Evolutionary conservation across 2,329 filamentous ascomycete genomes (phyloP).

Genomic region (Ilyonectria robusta): DNA sequence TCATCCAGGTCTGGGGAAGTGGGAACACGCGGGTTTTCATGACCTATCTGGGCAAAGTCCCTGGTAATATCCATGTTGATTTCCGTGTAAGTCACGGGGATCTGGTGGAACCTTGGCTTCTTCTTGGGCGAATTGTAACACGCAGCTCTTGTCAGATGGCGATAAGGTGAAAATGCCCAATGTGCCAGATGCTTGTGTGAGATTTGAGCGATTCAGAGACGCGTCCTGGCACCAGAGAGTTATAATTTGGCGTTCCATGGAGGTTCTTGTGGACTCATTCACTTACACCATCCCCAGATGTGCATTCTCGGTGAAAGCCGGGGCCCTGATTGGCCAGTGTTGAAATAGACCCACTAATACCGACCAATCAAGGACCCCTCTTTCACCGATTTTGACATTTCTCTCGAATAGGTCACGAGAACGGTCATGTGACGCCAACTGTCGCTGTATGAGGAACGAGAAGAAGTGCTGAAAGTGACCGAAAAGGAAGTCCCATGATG

Average conservation of each 20-base stretch:
- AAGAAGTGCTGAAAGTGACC: constrained; percentile 28
- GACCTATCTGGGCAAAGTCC: constrained; percentile 53
- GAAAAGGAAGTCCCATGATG: constrained; percentile 31
- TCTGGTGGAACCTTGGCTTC: constrained; percentile 59
- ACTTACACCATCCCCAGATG: constrained; percentile 57
- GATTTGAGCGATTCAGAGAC: constrained; percentile 56
- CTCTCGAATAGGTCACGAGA: constrained; percentile 32
- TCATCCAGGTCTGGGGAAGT: constrained; percentile 52
- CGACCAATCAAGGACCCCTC: constrained; percentile 50
- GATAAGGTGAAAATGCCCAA: constrained; percentile 59
- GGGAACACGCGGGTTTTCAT: constrained; percentile 55
- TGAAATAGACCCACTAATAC: constrained; percentile 34
- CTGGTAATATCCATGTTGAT: constrained; percentile 57
- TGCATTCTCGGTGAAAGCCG: constrained; percentile 42
- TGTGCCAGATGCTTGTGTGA: constrained; percentile 57
- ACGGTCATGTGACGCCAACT: constrained; percentile 40
- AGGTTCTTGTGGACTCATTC: constrained; percentile 52
- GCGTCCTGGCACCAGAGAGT: constrained; percentile 56
- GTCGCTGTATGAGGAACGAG: constrained; percentile 26
- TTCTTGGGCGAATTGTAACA: constrained; percentile 55
- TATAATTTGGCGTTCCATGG: constrained; percentile 57
- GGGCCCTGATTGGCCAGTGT: constrained; percentile 47
- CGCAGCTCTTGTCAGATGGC: constrained; percentile 54
- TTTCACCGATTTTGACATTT: constrained; percentile 51
- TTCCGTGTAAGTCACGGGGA: constrained; percentile 59